phyloP scores from a whole-genome alignment of 768 basidiomycete genomes.

The Imleria badia region DNA sequence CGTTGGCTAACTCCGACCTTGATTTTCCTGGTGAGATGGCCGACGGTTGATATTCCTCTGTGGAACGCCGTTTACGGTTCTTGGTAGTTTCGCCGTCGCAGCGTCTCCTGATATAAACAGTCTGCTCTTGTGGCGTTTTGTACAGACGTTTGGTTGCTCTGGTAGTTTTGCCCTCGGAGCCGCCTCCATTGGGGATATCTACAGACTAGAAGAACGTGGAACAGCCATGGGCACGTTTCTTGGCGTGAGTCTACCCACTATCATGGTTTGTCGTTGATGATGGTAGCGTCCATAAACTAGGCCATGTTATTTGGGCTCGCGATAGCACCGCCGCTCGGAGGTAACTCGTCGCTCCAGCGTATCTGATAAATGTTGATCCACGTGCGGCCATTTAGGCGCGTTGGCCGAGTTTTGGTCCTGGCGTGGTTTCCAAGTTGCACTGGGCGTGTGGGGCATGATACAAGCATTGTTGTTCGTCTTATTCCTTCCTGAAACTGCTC shows the following conservation, averaged over 20 bases:
- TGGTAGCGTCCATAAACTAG: slow-evolving; percentile 18
- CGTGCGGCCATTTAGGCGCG: slow-evolving; percentile 33
- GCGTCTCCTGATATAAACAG: slow-evolving; percentile 38
- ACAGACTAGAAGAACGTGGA: slow-evolving; percentile 59
- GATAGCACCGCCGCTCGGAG: slow-evolving; percentile 58
- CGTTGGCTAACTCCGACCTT: neutral
- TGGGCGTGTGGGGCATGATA: slow-evolving; percentile 42
- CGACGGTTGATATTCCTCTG: slow-evolving; percentile 58
- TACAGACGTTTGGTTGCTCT: slow-evolving; percentile 66
- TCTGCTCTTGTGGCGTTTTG: slow-evolving; percentile 60
- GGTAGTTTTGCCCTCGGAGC: slow-evolving; percentile 53
- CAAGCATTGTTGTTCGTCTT: slow-evolving; percentile 40
- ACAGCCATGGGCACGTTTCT: slow-evolving; percentile 60
- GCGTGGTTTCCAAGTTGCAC: slow-evolving; percentile 52
- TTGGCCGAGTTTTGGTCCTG: slow-evolving; percentile 62
- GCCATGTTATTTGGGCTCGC: slow-evolving; percentile 57
- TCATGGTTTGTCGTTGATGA: neutral
- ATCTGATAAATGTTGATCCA: neutral
- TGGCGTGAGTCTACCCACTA: slow-evolving; percentile 35
- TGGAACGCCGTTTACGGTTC: slow-evolving; percentile 54
- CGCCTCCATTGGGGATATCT: slow-evolving; percentile 65
- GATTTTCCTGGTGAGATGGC: slow-evolving; percentile 51
- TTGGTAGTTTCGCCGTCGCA: slow-evolving; percentile 63
- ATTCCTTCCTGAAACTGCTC: slow-evolving; percentile 64
- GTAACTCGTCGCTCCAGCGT: slow-evolving; percentile 22